These are phyloP conservation scores for Trichoderma parareesei DNA, from an alignment of 495 filamentous ascomycete species.

Conservation along the genomic window DNA sequence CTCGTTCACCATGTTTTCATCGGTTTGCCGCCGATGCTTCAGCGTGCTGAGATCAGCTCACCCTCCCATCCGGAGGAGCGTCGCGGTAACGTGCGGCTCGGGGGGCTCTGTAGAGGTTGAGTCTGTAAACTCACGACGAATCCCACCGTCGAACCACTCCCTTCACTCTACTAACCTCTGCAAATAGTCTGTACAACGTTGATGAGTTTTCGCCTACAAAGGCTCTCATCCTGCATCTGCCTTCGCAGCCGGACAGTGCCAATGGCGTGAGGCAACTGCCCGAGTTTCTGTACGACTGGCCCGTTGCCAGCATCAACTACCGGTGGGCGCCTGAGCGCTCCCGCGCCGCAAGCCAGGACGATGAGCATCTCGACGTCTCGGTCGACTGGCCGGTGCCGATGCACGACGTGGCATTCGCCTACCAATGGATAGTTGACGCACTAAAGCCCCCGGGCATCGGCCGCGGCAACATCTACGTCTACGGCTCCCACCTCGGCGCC, in stretches of 20 bases:
- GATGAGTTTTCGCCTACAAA: not conserved
- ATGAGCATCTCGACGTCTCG: not conserved
- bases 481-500: conserved; percentile 43
- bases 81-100: not conserved
- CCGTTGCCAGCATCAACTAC: conserved; percentile 11
- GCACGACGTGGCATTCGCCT: conserved; percentile 40
- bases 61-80: not conserved
- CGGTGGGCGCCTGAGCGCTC: not conserved
- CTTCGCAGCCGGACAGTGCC: not conserved
- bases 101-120: not conserved
- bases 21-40: not conserved
- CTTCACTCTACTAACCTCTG: not conserved
- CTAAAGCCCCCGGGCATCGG: conserved; percentile 18
- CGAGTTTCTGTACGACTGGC: conserved; percentile 3
- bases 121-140: not conserved
- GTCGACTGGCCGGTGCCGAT: conserved; percentile 39
- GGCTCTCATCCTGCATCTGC: not conserved
- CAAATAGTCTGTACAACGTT: not conserved
- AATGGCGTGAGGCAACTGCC: not conserved
- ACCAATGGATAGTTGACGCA: conserved; percentile 34
- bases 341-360: not conserved
- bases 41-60: not conserved
- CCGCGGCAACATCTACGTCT: conserved; percentile 36
- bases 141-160: not conserved
- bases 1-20: conserved; percentile 16